Percentiles rank a stretch among this genome's conserved stretches.
Evolutionary conservation across 2,329 filamentous ascomycete species (phyloP).

Genomic region (Sarocladium brachiariae): DNA sequence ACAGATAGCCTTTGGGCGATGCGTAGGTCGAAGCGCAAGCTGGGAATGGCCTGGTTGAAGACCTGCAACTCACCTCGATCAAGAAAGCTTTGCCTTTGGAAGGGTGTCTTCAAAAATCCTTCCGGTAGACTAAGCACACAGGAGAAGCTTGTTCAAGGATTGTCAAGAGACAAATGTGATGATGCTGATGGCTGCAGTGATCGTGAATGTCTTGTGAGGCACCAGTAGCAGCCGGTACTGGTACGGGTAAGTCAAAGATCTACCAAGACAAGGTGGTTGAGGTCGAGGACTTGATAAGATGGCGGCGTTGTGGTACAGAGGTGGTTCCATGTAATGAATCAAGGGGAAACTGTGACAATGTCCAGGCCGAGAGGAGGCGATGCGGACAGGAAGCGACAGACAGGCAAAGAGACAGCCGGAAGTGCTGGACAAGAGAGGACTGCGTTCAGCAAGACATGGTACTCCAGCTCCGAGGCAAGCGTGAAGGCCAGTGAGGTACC

Average conservation of each 20-base stretch:
- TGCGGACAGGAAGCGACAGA: not conserved
- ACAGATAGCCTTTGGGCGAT: no score
- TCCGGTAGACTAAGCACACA: no score
- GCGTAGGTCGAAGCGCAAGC: not conserved
- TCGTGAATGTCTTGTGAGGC: no score
- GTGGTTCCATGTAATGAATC: not conserved
- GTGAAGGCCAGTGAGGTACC: not conserved
- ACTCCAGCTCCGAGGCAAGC: not conserved
- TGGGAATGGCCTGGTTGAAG: not conserved
- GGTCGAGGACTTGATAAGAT: not conserved
- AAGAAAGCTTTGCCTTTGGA: no score
- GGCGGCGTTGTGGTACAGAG: not conserved
- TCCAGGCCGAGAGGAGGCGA: not conserved
- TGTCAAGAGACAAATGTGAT: no score
- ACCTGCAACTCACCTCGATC: no score
- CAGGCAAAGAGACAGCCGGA: not conserved
- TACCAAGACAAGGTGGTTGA: not conserved
- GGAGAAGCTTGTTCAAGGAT: no score
- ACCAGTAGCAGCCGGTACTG: no score
- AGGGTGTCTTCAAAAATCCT: no score
- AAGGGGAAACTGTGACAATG: not conserved
- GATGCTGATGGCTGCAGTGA: no score
- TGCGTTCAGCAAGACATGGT: not conserved
- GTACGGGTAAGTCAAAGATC: not conserved
- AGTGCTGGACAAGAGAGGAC: not conserved